Base-by-base conservation (phyloP, 768 basidiomycete genomes). In the Cystofilobasidium capitatum region DNA sequence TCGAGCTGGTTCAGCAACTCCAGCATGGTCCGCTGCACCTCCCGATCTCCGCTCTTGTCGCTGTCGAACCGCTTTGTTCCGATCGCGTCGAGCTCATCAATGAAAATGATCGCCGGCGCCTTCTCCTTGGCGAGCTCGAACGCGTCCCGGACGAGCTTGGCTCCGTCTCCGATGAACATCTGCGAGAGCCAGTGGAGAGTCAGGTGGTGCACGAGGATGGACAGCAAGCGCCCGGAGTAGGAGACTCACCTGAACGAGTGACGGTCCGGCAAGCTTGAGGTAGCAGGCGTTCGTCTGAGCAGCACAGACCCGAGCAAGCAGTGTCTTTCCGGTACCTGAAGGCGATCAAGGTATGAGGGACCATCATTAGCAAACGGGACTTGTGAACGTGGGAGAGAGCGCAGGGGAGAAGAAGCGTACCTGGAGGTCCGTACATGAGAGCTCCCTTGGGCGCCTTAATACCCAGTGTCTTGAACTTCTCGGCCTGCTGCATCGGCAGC, bases 141-240 rank as follows among this genome's bases (percentile, higher is more conserved):
- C 3, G 94, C 94, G 74, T 99, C 96, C 55, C 96, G 89, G 26
- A 99, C 96, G 60, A 99, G 85, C 78, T 97, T 98, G 64, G 96
- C 96, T 74, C 96, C 96, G 77, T 98, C 96, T 78, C 96, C 96
- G 72, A 99, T 99, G 78, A 94, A 99, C 96, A 98, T 99, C 79
- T 80, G 69, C 12, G 17, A 10, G 2, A 17, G n/a, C 22, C 16
- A 4, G 9, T 1, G 39, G 42, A 7, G 54, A 35, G 33, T 35
- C 39, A n/a, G 37, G 24, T 3, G 24, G 26, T 5, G 31, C 47
- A 16, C 20, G 26, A 17, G 37, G 17, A 13, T 36, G 12, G 35
- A 26, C 35, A 35, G 31, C 7, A 37, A 24, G 58, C 5, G 14
- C 12, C 14, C 36, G 37, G 8, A 58, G 49, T 14, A 57, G 14